Evolutionary conservation across 306 rosid species (phyloP).

Genomic region (Glycine latifolia): DNA sequence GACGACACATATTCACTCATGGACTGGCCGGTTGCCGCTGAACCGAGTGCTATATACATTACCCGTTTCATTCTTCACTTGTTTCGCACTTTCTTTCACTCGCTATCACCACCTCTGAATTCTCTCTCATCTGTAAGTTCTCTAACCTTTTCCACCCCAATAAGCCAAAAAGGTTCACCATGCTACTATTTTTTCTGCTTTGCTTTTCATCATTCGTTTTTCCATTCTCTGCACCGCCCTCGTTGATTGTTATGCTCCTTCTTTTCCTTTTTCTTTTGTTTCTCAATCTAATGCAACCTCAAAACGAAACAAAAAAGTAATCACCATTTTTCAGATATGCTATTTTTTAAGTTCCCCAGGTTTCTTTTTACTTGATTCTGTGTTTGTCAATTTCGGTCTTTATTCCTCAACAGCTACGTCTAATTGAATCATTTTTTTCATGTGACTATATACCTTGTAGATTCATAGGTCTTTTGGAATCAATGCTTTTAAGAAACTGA

Average conservation of each 20-base stretch:
- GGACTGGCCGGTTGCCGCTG: slow-evolving; percentile 23
- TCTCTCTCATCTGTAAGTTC: background rate
- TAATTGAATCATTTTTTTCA: background rate
- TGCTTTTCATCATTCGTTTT: background rate
- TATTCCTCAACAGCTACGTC: background rate
- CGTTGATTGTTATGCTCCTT: background rate
- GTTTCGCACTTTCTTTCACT: background rate
- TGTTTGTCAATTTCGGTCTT: background rate
- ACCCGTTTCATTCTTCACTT: too few species aligned
- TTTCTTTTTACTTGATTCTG: background rate
- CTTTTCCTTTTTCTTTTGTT: background rate
- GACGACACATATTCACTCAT: slow-evolving; percentile 37
- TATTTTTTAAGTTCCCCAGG: too few species aligned
- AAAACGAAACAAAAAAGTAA: background rate
- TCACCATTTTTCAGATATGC: background rate
- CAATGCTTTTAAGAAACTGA: background rate
- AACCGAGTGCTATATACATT: background rate
- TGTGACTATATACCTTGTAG: too few species aligned
- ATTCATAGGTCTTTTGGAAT: background rate
- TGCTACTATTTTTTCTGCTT: background rate
- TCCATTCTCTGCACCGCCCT: background rate
- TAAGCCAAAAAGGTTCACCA: too few species aligned
- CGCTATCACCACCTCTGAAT: background rate
- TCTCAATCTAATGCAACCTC: background rate
- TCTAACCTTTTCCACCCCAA: background rate